Evolutionary conservation across 2,329 filamentous ascomycete genomes (phyloP).

Genomic region (Diplodia corticola): DNA sequence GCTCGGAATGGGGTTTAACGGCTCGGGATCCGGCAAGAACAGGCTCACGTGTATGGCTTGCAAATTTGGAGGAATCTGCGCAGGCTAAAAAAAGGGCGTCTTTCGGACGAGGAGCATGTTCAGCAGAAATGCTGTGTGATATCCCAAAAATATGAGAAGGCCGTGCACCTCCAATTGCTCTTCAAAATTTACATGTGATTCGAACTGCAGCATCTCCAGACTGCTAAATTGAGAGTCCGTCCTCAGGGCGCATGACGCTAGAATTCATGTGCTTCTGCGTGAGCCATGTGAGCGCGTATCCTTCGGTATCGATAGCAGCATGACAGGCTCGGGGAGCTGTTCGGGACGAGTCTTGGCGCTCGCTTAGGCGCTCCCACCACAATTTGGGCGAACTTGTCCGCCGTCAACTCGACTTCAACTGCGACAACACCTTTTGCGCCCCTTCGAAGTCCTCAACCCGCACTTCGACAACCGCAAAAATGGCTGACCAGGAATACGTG

Average conservation of each 20-base stretch:
- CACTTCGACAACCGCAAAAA: constrained; percentile 60
- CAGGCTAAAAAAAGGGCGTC: constrained; percentile 30
- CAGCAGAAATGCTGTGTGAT: constrained; percentile 21
- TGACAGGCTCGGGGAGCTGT: not conserved
- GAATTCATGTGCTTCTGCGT: no score
- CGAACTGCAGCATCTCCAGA: not conserved
- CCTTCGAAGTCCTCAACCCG: constrained; percentile 32
- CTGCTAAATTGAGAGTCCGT: not conserved
- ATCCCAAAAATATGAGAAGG: constrained; percentile 19
- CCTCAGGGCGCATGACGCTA: not conserved
- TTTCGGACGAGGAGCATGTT: not conserved
- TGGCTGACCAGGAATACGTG: constrained; percentile 90
- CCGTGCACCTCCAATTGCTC: constrained; percentile 18
- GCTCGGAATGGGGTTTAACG: constrained; percentile 28
- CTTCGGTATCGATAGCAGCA: constrained; percentile 12
- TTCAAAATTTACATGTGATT: not conserved
- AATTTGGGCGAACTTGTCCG: constrained; percentile 18
- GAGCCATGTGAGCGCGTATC: not conserved
- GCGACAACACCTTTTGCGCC: constrained; percentile 30
- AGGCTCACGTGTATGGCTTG: constrained; percentile 19
- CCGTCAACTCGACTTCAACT: constrained; percentile 34
- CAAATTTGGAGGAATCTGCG: constrained; percentile 39
- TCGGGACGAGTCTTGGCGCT: constrained; percentile 22
- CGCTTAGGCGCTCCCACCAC: constrained; percentile 21
- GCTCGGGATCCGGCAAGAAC: not conserved